Conservation (phyloP, 208 protist species). For the Jaenimonas drosophilae region DNA sequence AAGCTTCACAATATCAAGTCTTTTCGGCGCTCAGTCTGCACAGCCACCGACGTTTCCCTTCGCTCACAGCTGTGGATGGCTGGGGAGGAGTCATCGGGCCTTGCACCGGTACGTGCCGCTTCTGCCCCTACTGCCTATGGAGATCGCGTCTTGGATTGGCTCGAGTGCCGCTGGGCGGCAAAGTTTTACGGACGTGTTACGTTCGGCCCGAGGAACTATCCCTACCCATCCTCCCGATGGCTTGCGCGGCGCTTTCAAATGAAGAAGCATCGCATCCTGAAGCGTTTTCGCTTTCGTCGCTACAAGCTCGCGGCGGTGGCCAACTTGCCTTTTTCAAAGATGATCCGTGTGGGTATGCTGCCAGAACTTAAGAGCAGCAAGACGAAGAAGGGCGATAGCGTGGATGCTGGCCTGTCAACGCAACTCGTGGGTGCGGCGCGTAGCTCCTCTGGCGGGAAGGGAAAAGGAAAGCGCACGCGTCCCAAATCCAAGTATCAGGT, state of each 20-base stretch:
- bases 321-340: conserved; percentile 85
- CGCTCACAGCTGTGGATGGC: conserved; percentile 36
- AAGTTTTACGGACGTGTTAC: conserved; percentile 86
- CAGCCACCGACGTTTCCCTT: conserved; percentile 61
- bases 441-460: conserved; percentile 25
- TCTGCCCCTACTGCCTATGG: conserved; percentile 12
- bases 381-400: conserved; percentile 69
- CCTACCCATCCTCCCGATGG: conserved; percentile 81
- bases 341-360: conserved; percentile 89
- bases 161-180: conserved; percentile 63
- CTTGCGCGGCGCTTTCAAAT: conserved; percentile 80
- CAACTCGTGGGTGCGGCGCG: conserved; percentile 58
- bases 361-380: conserved; percentile 88
- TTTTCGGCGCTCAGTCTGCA: conserved; percentile 46
- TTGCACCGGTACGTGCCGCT: neutral
- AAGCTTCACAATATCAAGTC: conserved; percentile 34
- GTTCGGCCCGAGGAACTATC: conserved; percentile 75
- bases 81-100: too few species aligned
- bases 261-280: conserved; percentile 87
- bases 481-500: conserved; percentile 89
- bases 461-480: conserved; percentile 49
- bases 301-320: conserved; percentile 87
- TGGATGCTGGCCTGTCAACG: conserved; percentile 53
- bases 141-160: conserved; percentile 27
- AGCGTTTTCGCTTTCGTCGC: conserved; percentile 82